A percentile compares a stretch with the other conserved stretches of the same genome.
phyloP scores from a whole-genome alignment of 148 eudicot species.

The Amaranthus cruentus region DNA sequence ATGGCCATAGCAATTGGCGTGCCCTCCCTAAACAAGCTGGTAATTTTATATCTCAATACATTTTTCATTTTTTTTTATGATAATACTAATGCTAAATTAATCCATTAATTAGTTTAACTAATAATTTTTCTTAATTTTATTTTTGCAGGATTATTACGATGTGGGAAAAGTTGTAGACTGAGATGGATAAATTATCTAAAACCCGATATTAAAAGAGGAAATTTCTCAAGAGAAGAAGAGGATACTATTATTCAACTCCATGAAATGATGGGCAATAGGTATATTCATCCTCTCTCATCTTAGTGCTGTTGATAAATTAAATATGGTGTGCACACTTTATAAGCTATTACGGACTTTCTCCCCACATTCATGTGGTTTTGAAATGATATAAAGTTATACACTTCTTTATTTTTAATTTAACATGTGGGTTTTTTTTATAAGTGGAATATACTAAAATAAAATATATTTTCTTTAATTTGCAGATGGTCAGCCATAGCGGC shows the following conservation, averaged over 20 bases:
- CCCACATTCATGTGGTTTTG: too few species aligned
- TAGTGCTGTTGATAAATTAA: too few species aligned
- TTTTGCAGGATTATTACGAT: slow-evolving; percentile 52
- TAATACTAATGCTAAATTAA: background rate
- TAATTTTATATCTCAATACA: slow-evolving; percentile 16
- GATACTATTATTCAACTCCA: slow-evolving; percentile 60
- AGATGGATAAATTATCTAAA: slow-evolving; percentile 67
- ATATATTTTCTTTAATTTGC: background rate
- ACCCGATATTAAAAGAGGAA: slow-evolving; percentile 77
- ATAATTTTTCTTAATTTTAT: background rate
- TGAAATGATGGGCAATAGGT: slow-evolving; percentile 74
- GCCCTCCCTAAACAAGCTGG: slow-evolving; percentile 63
- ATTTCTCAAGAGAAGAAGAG: slow-evolving; percentile 64
- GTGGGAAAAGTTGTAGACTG: slow-evolving; percentile 82
- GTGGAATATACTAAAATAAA: background rate
- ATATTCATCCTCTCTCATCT: background rate
- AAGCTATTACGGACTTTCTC: background rate
- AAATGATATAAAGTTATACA: too few species aligned
- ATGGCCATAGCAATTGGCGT: slow-evolving; percentile 70
- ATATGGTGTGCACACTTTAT: too few species aligned
- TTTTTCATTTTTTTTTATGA: background rate
- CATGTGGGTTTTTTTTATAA: too few species aligned
- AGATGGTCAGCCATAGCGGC: slow-evolving; percentile 85
- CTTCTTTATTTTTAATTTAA: too few species aligned
- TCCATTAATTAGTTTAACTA: background rate